phyloP scores from a whole-genome alignment of 768 basidiomycete genomes.

The Boletus rufocinnamomeus region DNA sequence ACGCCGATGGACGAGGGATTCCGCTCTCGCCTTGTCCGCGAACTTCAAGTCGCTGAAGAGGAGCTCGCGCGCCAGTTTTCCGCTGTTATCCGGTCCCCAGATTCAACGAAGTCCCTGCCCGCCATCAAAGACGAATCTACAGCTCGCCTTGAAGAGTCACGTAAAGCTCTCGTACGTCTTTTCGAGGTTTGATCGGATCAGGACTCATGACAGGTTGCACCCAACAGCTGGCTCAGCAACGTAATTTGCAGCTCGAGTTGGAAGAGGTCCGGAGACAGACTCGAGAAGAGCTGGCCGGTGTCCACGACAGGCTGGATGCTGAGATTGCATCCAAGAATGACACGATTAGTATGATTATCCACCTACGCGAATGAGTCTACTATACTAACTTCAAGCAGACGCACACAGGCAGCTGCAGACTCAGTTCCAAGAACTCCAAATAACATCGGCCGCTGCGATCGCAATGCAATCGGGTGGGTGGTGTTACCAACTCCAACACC shows the following conservation, averaged over 20 bases:
- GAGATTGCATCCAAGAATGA: slow-evolving; percentile 57
- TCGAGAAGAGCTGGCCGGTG: slow-evolving; percentile 57
- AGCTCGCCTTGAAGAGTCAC: slow-evolving; percentile 64
- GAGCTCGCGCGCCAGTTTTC: slow-evolving; percentile 27
- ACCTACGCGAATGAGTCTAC: neutral
- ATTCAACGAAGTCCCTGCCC: slow-evolving; percentile 53
- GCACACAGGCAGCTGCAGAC: slow-evolving; percentile 59
- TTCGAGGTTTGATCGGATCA: neutral
- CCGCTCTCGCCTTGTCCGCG: slow-evolving; percentile 60
- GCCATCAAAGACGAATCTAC: slow-evolving; percentile 30
- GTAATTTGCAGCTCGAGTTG: slow-evolving; percentile 61
- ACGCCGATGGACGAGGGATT: slow-evolving; percentile 61
- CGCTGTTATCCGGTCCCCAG: slow-evolving; percentile 34
- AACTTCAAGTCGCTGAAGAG: slow-evolving; percentile 63
- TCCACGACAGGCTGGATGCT: slow-evolving; percentile 57
- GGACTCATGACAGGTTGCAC: neutral
- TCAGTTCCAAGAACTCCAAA: slow-evolving; percentile 63
- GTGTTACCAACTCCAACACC: neutral
- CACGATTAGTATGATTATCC: slow-evolving; percentile 48
- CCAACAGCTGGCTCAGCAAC: slow-evolving; percentile 63
- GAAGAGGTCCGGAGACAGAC: slow-evolving; percentile 64
- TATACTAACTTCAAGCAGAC: slow-evolving; percentile 38
- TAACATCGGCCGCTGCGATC: slow-evolving; percentile 57
- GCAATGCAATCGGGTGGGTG: slow-evolving; percentile 58
- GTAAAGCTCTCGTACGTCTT: slow-evolving; percentile 61